phyloP scores from a whole-genome alignment of 768 basidiomycete genomes.

The Gymnopilus dilepis region DNA sequence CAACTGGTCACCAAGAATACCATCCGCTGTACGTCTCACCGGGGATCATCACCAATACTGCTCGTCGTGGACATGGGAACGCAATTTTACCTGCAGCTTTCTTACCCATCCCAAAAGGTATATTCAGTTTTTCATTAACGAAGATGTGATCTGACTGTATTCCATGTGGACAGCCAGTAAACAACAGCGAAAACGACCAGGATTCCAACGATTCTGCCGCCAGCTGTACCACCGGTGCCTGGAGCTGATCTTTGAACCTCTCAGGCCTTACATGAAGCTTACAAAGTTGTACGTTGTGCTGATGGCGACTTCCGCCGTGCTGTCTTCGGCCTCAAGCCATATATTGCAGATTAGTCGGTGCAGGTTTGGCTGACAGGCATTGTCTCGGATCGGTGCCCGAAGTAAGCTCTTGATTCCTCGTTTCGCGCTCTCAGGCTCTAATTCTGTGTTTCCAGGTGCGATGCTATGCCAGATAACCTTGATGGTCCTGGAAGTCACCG shows the following conservation, averaged over 20 bases:
- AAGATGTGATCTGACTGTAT: constrained; percentile 19
- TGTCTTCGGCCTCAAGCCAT: constrained; percentile 37
- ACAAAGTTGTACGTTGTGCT: constrained; percentile 31
- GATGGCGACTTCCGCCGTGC: constrained; percentile 38
- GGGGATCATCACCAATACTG: constrained; percentile 34
- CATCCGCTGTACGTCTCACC: constrained; percentile 40
- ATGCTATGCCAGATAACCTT: constrained; percentile 23
- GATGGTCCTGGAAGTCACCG: constrained; percentile 19
- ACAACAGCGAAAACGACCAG: constrained; percentile 16
- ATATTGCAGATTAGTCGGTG: constrained; percentile 46
- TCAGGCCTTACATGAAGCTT: constrained; percentile 25
- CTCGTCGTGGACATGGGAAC: constrained; percentile 34
- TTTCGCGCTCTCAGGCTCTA: neutral
- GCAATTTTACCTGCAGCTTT: constrained; percentile 37
- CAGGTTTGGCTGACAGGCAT: constrained; percentile 35
- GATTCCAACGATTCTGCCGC: constrained; percentile 26
- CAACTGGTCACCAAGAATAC: constrained; percentile 44
- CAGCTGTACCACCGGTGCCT: constrained; percentile 36
- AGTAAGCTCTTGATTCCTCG: constrained; percentile 17
- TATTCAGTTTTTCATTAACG: constrained; percentile 21
- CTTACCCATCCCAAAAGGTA: constrained; percentile 42
- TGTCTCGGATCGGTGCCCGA: constrained; percentile 33
- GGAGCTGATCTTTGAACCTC: constrained; percentile 19
- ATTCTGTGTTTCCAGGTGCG: constrained; percentile 24
- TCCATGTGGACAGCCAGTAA: constrained; percentile 23